Base-by-base conservation (phyloP, 106 monocot species). In the Posidonia australis region DNA sequence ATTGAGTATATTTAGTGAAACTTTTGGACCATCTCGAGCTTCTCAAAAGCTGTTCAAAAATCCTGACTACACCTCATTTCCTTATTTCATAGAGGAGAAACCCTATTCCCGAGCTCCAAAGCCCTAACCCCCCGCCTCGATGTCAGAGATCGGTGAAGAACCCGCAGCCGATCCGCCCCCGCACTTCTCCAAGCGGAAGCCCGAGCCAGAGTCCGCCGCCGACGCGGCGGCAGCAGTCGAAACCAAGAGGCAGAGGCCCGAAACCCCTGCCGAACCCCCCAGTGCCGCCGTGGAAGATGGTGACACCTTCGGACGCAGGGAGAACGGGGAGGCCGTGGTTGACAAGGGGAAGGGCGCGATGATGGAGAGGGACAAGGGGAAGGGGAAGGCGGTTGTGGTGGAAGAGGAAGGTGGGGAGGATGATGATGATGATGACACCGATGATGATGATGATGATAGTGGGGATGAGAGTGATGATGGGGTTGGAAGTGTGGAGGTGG, bases 361-460 rank as follows among this genome's bases (percentile, higher is more conserved):
- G 46, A 58, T 24, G 30, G 45, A 43, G 28, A 22, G 13, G 46
- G 70, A 58, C 23, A 69, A 76, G 52, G 69, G 64, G 13, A 75
- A 75, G 69, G 63, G 68, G 64, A 70, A 58, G 49, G 41, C 54
- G 16, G 29, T 57, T 12, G 28, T 57, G 13, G 54, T 6, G 31
- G 68, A 62, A 13, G 61, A 55, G 20, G 68, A 75, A 2, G 36
- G 7, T 36, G 36, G 7, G 26, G 75, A 63, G 52, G 70, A 64
- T 0, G 26, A 29, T 13, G 30, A 46, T n/a, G 58, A 28, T 0
- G 52, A 45, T 31, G 61, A 49, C 0, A 42, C 29, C 25, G 67
- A 68, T 5, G 56, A 51, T 30, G 23, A 25, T 12, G 66, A 66
- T 30, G 60, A 51, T 7, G 17, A n/a, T 20, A 36, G 28, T 12